Percentiles rank a stretch among this genome's conserved stretches.
Evolutionary conservation across 805 yeast species (phyloP).

Genomic region (Candida railenensis): DNA sequence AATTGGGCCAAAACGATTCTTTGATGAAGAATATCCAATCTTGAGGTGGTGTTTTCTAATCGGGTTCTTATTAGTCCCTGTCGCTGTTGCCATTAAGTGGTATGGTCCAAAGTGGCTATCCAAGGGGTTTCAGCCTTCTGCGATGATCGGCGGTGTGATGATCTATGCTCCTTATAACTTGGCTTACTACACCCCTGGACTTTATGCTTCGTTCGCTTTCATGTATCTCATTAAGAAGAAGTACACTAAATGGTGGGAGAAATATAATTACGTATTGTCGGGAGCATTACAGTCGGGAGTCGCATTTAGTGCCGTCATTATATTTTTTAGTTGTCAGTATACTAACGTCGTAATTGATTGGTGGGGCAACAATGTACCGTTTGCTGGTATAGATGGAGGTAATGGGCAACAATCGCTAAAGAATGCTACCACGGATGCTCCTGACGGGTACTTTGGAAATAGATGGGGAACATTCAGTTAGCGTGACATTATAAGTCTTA

Average conservation of each 20-base stretch:
- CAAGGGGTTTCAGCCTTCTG: conserved; percentile 47
- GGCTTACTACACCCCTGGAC: conserved; percentile 50
- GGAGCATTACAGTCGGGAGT: conserved; percentile 55
- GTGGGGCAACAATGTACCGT: conserved; percentile 56
- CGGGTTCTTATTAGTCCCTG: conserved; percentile 26
- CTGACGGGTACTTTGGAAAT: not conserved
- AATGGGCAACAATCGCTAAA: conserved; percentile 14
- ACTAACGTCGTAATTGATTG: conserved; percentile 43
- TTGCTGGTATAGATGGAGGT: conserved; percentile 27
- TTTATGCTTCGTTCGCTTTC: conserved; percentile 50
- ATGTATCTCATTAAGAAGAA: conserved; percentile 47
- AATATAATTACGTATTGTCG: conserved; percentile 58
- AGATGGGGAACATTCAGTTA: no score
- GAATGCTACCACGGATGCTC: not conserved
- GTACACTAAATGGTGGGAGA: conserved; percentile 59
- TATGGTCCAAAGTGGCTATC: conserved; percentile 15
- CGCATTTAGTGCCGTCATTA: conserved; percentile 53
- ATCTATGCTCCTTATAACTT: conserved; percentile 46
- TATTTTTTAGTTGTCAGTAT: conserved; percentile 52
- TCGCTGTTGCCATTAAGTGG: conserved; percentile 19
- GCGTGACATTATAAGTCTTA: no score
- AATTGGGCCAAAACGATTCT: conserved; percentile 54
- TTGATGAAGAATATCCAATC: conserved; percentile 39
- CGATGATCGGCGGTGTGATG: conserved; percentile 45
- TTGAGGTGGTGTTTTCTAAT: conserved; percentile 34